phyloP scores from a whole-genome alignment of 495 filamentous ascomycete species.

The Opeltia flavorubescens region DNA sequence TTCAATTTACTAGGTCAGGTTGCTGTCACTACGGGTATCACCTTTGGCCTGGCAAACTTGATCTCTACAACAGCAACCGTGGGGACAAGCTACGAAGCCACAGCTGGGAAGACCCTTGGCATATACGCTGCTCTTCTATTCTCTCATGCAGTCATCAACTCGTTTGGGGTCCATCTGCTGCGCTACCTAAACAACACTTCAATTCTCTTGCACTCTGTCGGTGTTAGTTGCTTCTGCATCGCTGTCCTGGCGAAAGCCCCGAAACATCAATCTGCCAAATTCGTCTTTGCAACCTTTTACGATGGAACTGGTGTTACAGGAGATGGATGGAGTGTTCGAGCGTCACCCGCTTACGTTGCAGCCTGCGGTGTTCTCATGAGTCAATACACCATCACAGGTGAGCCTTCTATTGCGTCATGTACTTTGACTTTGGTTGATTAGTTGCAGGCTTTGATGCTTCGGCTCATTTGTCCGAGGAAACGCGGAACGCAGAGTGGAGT shows the following conservation, averaged over 20 bases:
- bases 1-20: slow-evolving; percentile 47
- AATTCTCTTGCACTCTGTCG: slow-evolving; percentile 44
- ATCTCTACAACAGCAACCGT: slow-evolving; percentile 45
- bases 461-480: slow-evolving; percentile 47
- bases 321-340: slow-evolving; percentile 35
- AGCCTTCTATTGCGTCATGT: background rate
- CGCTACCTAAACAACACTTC: slow-evolving; percentile 47
- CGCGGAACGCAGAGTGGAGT: slow-evolving; percentile 41
- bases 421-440: background rate
- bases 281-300: slow-evolving; percentile 46
- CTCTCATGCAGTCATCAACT: slow-evolving; percentile 43
- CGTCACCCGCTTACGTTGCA: slow-evolving; percentile 41
- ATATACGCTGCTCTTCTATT: slow-evolving; percentile 49
- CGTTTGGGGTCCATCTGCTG: slow-evolving; percentile 42
- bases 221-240: slow-evolving; percentile 40
- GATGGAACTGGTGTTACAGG: slow-evolving; percentile 29
- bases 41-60: slow-evolving; percentile 47
- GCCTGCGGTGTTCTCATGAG: slow-evolving; percentile 37
- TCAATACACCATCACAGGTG: slow-evolving; percentile 36
- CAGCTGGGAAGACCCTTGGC: slow-evolving; percentile 40
- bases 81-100: slow-evolving; percentile 35
- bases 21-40: slow-evolving; percentile 54
- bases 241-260: slow-evolving; percentile 48
- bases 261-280: slow-evolving; percentile 42
- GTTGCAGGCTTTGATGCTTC: slow-evolving; percentile 37